phyloP scores from a whole-genome alignment of 805 yeast species.

The Tetrapisispora iriomotensis region DNA sequence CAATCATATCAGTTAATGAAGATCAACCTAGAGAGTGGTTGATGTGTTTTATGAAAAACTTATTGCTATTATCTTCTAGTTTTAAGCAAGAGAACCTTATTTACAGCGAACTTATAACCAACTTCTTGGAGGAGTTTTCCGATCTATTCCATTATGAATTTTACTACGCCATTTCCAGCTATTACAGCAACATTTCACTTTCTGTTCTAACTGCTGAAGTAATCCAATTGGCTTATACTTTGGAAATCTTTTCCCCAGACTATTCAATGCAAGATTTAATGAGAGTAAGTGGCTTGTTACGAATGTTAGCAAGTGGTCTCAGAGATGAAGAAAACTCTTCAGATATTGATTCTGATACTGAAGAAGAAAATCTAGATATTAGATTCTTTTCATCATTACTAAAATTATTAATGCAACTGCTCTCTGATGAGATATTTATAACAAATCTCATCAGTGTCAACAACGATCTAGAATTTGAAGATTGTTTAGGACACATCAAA shows the following conservation, averaged over 20 bases:
- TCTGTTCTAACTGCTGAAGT: neutral
- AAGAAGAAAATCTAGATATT: slow-evolving; percentile 1
- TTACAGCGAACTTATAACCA: neutral
- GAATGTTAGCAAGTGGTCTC: neutral
- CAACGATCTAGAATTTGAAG: neutral
- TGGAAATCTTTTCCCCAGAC: neutral
- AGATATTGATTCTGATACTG: slow-evolving; percentile 1
- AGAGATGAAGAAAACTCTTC: neutral
- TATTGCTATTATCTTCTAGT: neutral
- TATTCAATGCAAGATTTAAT: neutral
- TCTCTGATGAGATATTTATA: neutral
- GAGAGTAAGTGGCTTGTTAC: neutral
- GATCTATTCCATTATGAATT: neutral
- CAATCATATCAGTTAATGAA: neutral
- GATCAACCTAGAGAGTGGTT: neutral
- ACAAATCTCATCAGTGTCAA: neutral
- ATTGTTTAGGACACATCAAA: neutral
- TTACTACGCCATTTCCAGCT: neutral
- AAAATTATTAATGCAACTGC: neutral
- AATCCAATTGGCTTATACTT: neutral
- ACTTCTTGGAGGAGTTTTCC: neutral
- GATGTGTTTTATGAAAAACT: neutral
- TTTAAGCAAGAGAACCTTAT: neutral
- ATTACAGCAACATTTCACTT: neutral
- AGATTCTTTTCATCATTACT: neutral